These are phyloP conservation scores for Syncephalastrum racemosum DNA, from an alignment of 371 early-diverging fungal genomes.

Conservation along the genomic window DNA sequence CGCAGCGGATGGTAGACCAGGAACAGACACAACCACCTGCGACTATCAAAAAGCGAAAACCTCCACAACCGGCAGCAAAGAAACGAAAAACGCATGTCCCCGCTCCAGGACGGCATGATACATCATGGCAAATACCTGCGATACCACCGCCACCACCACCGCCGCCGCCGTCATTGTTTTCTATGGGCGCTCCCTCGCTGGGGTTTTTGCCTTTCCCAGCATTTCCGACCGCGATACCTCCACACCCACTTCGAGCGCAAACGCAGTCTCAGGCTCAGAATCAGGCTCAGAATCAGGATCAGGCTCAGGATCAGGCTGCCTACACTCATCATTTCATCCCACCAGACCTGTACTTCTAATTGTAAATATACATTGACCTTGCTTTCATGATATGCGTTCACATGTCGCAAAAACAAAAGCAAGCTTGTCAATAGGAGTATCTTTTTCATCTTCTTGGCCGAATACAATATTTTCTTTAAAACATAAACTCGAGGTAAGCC, in stretches of 20 bases:
- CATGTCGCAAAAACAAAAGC: no score
- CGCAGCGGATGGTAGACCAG: not conserved
- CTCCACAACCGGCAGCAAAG: not conserved
- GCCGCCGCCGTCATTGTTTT: not conserved
- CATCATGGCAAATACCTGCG: not conserved
- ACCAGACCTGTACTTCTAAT: slow-evolving; percentile 37
- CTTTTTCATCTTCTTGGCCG: no score
- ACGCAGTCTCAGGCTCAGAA: not conserved
- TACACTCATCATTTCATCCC: slow-evolving; percentile 25
- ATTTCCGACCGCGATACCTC: not conserved
- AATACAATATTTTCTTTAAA: no score
- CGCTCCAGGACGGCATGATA: not conserved
- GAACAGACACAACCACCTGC: not conserved
- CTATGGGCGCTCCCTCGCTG: not conserved
- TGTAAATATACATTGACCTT: not conserved
- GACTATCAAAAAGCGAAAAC: not conserved
- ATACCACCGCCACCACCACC: not conserved
- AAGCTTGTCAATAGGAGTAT: no score
- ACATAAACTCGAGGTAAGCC: no score
- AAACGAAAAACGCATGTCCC: not conserved
- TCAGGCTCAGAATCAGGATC: not conserved
- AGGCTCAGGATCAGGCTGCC: not conserved
- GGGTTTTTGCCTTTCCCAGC: slow-evolving; percentile 1
- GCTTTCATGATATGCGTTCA: no score
- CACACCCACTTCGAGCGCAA: not conserved